Evolutionary conservation across 768 basidiomycete species (phyloP).

Genomic region (Leccinum subgranulosum): DNA sequence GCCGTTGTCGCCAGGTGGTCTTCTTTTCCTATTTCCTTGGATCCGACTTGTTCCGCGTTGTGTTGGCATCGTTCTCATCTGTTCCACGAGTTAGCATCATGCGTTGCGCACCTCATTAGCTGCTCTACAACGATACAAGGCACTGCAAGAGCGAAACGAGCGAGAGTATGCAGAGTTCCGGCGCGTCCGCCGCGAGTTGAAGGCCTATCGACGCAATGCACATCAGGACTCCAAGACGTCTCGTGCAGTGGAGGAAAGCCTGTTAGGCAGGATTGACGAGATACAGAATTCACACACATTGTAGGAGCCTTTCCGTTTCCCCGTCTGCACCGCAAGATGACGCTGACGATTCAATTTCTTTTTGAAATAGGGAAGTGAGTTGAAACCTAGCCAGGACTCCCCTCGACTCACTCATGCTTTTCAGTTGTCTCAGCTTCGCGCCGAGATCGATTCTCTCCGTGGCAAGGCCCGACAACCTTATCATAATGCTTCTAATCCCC

Average conservation of each 20-base stretch:
- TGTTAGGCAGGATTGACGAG: conserved; percentile 32
- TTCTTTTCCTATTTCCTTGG: conserved; percentile 5
- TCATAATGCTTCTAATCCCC: conserved; percentile 43
- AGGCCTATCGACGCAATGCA: conserved; percentile 25
- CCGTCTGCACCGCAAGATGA: not conserved
- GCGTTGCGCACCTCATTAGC: conserved; percentile 31
- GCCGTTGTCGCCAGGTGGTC: not conserved
- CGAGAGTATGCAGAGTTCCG: conserved; percentile 33
- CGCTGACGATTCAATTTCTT: conserved; percentile 9
- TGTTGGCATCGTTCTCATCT: conserved; percentile 18
- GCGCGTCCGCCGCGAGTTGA: conserved; percentile 31
- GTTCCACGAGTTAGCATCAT: conserved; percentile 26
- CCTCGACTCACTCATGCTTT: conserved; percentile 22
- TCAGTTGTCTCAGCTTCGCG: conserved; percentile 33
- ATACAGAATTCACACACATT: conserved; percentile 29
- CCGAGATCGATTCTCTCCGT: conserved; percentile 36
- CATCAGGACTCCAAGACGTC: conserved; percentile 35
- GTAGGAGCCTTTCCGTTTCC: conserved; percentile 16
- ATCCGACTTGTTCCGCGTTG: conserved; percentile 23
- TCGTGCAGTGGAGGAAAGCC: conserved; percentile 35
- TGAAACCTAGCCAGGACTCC: conserved; percentile 2
- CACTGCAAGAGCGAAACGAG: conserved; percentile 33
- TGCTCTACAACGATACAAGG: conserved; percentile 39
- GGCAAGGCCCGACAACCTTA: conserved; percentile 29
- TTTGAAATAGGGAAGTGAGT: conserved; percentile 29